Conservation (phyloP, 192 early-diverging fungal species). For the Tieghemiomyces parasiticus region DNA sequence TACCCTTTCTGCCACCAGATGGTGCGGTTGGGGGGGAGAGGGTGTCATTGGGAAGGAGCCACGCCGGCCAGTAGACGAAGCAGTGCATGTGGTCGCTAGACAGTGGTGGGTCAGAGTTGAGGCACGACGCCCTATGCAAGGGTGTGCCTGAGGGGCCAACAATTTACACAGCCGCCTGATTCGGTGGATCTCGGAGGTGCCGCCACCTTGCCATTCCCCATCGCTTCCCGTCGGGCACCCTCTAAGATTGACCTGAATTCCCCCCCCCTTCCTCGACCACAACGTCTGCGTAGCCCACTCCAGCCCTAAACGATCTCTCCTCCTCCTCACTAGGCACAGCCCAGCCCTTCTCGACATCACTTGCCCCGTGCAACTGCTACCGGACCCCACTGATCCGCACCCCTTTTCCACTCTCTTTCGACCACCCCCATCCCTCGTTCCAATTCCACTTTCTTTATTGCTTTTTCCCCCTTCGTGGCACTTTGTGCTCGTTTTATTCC, state of each 20-base stretch:
- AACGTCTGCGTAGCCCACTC: background rate
- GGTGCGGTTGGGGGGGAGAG: too few relatives aligned
- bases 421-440: background rate
- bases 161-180: too few relatives aligned
- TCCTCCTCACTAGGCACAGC: background rate
- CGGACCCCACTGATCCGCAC: background rate
- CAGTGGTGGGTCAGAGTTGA: too few relatives aligned
- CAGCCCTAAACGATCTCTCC: background rate
- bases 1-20: too few relatives aligned
- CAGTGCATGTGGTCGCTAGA: too few relatives aligned
- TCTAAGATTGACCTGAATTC: background rate
- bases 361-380: background rate
- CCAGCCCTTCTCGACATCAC: background rate
- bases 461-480: background rate
- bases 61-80: too few relatives aligned
- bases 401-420: background rate
- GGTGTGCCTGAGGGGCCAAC: too few relatives aligned
- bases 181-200: too few relatives aligned
- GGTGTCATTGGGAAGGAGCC: too few relatives aligned
- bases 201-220: too few relatives aligned
- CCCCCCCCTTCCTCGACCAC: background rate
- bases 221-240: background rate
- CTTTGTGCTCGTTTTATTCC: background rate
- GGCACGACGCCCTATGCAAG: too few relatives aligned
- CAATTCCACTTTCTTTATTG: slow-evolving; percentile 6